phyloP scores from a whole-genome alignment of 345 rosid species.

The Ceriops zippeliana region DNA sequence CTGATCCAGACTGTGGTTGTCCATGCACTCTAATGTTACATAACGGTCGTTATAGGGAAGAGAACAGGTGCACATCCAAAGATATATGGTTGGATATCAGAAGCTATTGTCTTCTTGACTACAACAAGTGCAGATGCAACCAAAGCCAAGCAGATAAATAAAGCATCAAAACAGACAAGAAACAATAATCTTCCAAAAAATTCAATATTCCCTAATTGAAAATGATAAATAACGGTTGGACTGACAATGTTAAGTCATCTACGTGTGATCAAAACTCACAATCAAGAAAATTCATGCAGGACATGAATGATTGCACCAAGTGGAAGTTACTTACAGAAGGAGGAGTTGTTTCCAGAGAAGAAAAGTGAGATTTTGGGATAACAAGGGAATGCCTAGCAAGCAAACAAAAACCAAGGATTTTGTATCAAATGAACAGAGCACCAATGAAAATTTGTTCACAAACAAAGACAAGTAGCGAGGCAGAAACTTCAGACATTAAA shows the following conservation, averaged over 20 bases:
- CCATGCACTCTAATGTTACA: no score
- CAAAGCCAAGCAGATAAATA: not conserved
- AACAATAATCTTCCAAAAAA: not conserved
- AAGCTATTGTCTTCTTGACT: not conserved
- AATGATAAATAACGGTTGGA: not conserved
- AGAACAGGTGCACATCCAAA: no score
- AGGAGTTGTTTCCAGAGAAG: slow-evolving; percentile 77
- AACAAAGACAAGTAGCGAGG: not conserved
- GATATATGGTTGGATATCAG: no score
- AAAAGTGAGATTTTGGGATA: slow-evolving; percentile 78
- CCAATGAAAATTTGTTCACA: not conserved
- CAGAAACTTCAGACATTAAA: no score
- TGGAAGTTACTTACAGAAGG: slow-evolving; percentile 66
- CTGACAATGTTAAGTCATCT: not conserved
- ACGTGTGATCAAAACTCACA: not conserved
- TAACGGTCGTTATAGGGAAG: no score
- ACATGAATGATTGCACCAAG: not conserved
- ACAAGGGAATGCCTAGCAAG: slow-evolving; percentile 87
- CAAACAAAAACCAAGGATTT: slow-evolving; percentile 6
- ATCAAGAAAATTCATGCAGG: not conserved
- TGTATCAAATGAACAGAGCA: slow-evolving; percentile 4
- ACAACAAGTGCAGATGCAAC: not conserved
- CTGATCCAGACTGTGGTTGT: no score
- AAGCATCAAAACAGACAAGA: not conserved
- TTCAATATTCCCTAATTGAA: not conserved